A percentile compares a stretch with the other conserved stretches of the same genome.
phyloP scores from a whole-genome alignment of 2,329 filamentous ascomycete species.

The Cladosporium halotolerans region DNA sequence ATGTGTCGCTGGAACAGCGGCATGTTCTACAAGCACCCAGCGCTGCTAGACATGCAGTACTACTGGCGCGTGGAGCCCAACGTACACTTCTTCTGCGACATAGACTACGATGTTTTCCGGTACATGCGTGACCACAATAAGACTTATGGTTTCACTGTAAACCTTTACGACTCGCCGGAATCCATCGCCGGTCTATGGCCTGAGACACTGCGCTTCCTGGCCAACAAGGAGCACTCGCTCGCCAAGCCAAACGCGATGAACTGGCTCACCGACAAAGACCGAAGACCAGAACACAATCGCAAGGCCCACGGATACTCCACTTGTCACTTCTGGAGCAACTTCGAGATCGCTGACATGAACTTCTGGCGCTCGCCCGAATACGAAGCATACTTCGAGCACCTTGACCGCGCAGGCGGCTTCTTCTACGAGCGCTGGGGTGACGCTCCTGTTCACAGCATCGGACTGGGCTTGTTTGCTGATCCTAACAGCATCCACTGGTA shows the following conservation, averaged over 20 bases:
- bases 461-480: conserved; percentile 86
- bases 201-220: conserved; percentile 86
- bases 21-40: conserved; percentile 94
- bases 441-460: conserved; percentile 93
- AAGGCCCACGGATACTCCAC: conserved; percentile 91
- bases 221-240: conserved; percentile 68
- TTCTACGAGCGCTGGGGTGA: conserved; percentile 99
- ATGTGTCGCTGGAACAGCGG: conserved; percentile 99
- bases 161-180: conserved; percentile 84
- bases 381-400: conserved; percentile 91
- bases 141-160: conserved; percentile 98
- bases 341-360: conserved; percentile 87
- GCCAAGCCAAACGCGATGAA: conserved; percentile 77
- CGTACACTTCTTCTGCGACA: conserved; percentile 97
- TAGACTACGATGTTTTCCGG: conserved; percentile 97
- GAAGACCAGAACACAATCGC: conserved; percentile 71
- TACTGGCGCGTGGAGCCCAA: conserved; percentile 99
- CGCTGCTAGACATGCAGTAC: conserved; percentile 72
- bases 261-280: conserved; percentile 75
- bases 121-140: conserved; percentile 99
- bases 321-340: conserved; percentile 99
- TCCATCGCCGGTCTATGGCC: conserved; percentile 88
- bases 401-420: conserved; percentile 91
- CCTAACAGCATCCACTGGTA: conserved; percentile 88
- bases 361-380: conserved; percentile 90